Percentiles rank a stretch among this genome's conserved stretches.
These are phyloP conservation scores for Rhizoctonia solani DNA, from an alignment of 1,284 basidiomycete genomes.

Conservation along the genomic window DNA sequence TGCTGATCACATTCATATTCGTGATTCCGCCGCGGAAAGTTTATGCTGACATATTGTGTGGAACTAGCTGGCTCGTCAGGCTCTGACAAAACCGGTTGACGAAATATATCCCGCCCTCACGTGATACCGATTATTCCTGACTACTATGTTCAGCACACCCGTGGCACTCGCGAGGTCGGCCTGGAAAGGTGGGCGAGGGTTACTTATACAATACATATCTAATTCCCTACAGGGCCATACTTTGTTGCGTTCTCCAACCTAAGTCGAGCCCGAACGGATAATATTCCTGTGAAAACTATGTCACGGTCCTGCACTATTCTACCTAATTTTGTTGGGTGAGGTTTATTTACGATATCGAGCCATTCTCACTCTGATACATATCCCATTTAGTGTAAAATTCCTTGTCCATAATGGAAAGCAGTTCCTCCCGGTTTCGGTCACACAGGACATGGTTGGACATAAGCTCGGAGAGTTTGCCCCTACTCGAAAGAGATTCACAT, in stretches of 20 bases:
- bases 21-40: too few relatives aligned
- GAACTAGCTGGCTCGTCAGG: too few relatives aligned
- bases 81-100: too few relatives aligned
- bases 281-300: constrained; percentile 86
- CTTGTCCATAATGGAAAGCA: constrained; percentile 94
- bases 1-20: too few relatives aligned
- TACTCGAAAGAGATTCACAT: constrained; percentile 77
- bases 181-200: constrained; percentile 49
- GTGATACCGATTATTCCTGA: not conserved
- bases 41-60: too few relatives aligned
- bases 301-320: constrained; percentile 91
- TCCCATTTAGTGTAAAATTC: constrained; percentile 68
- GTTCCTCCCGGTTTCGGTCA: constrained; percentile 83
- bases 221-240: constrained; percentile 73
- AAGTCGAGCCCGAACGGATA: constrained; percentile 79
- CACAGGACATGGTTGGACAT: constrained; percentile 98
- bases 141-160: constrained; percentile 40
- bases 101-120: not conserved
- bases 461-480: constrained; percentile 95
- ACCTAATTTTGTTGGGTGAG: constrained; percentile 91
- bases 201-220: not conserved
- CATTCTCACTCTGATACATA: constrained; percentile 31
- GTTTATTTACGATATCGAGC: not conserved
- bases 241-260: constrained; percentile 95
- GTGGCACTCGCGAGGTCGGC: constrained; percentile 45